Conservation (phyloP, 148 eudicot genomes). For the Dianthus caryophyllus region DNA sequence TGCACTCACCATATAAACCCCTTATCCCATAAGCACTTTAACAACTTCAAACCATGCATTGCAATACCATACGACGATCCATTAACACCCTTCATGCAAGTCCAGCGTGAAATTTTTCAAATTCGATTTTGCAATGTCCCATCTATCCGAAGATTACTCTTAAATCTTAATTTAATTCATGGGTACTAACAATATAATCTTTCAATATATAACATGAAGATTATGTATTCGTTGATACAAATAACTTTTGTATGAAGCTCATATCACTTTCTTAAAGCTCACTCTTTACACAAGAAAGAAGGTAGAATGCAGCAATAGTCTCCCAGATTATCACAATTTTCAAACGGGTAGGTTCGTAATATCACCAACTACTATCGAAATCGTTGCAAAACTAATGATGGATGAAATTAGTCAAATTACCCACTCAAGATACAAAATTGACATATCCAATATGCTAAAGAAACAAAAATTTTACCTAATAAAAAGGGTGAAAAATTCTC, state of each 20-base stretch:
- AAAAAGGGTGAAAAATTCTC: no score
- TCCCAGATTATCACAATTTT: not conserved
- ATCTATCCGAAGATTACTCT: not conserved
- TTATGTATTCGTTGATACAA: no score
- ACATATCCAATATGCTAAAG: not conserved
- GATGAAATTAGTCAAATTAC: no score
- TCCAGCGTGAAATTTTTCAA: not conserved
- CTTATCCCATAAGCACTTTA: not conserved
- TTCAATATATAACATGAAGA: no score
- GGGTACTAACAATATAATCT: no score
- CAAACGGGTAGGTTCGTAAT: not conserved
- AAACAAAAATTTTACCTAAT: no score
- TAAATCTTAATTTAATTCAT: no score
- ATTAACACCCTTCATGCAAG: not conserved
- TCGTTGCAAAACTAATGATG: not conserved
- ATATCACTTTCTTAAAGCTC: no score
- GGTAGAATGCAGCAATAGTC: not conserved
- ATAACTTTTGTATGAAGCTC: no score
- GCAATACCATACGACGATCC: not conserved
- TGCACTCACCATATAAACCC: conserved; percentile 17
- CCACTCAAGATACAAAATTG: not conserved
- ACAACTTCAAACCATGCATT: not conserved
- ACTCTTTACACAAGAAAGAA: not conserved
- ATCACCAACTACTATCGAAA: not conserved
- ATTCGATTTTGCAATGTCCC: not conserved